Evolutionary conservation across 352 stramenopile genomes (phyloP).

Genomic region (Phytophthora citricola): DNA sequence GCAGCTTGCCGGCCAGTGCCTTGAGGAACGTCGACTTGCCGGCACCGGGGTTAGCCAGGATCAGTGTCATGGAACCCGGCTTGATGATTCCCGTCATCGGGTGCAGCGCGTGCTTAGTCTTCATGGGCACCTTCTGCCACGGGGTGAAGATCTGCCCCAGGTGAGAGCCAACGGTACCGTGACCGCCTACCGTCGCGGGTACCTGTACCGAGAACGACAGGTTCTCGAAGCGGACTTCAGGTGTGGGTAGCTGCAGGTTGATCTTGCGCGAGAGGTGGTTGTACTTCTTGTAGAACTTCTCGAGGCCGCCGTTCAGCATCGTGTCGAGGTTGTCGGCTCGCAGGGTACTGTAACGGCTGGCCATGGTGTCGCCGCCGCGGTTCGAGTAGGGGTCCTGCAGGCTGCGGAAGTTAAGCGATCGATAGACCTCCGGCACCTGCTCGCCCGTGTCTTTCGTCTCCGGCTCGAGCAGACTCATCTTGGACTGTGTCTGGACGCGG

Average conservation of each 20-base stretch:
- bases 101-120: slow-evolving; percentile 61
- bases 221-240: slow-evolving; percentile 82
- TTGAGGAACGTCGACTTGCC: slow-evolving; percentile 86
- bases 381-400: slow-evolving; percentile 76
- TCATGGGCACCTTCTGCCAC: slow-evolving; percentile 54
- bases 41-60: slow-evolving; percentile 76
- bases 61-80: slow-evolving; percentile 56
- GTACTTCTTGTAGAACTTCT: slow-evolving; percentile 88
- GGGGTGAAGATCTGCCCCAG: slow-evolving; percentile 55
- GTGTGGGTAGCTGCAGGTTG: slow-evolving; percentile 43
- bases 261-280: slow-evolving; percentile 73
- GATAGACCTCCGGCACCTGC: slow-evolving; percentile 68
- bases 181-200: slow-evolving; percentile 27
- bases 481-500: too few relatives aligned
- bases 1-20: slow-evolving; percentile 67
- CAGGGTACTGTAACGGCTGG: slow-evolving; percentile 48
- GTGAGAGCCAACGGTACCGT: slow-evolving; percentile 66
- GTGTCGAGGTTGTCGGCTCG: slow-evolving; percentile 70
- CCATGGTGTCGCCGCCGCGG: slow-evolving; percentile 24
- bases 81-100: slow-evolving; percentile 90
- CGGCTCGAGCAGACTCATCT: slow-evolving; percentile 32
- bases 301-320: slow-evolving; percentile 70
- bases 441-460: slow-evolving; percentile 39
- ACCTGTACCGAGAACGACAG: slow-evolving; percentile 71
- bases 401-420: slow-evolving; percentile 68